phyloP scores from a whole-genome alignment of 2,329 filamentous ascomycete genomes.

The Elsinoe batatas region DNA sequence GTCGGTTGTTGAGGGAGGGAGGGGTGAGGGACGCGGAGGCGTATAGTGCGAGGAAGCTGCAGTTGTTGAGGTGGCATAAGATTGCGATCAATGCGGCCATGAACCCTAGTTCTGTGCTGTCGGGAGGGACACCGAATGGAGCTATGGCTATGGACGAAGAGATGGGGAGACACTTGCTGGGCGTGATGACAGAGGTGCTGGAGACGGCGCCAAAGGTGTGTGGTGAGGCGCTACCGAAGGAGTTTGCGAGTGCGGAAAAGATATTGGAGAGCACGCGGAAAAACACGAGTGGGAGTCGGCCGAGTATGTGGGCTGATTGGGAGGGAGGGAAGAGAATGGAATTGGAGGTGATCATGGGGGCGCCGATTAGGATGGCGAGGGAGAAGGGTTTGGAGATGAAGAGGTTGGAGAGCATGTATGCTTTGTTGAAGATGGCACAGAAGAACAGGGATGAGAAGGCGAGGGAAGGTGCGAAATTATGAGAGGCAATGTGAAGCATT shows the following conservation, averaged over 20 bases:
- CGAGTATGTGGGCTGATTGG: conserved; percentile 61
- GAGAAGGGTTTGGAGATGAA: conserved; percentile 55
- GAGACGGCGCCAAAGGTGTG: conserved; percentile 53
- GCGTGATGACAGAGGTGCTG: conserved; percentile 62
- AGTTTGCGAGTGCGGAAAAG: conserved; percentile 52
- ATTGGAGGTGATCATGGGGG: conserved; percentile 62
- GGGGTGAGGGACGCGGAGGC: conserved; percentile 56
- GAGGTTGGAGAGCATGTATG: conserved; percentile 57
- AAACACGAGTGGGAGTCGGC: conserved; percentile 51
- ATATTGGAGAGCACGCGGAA: conserved; percentile 54
- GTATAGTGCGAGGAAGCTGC: conserved; percentile 55
- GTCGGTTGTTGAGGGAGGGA: conserved; percentile 48
- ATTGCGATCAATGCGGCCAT: conserved; percentile 67
- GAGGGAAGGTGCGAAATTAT: neutral
- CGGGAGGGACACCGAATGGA: conserved; percentile 54
- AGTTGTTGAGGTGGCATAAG: conserved; percentile 66
- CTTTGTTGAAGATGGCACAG: conserved; percentile 54
- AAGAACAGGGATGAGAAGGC: conserved; percentile 35
- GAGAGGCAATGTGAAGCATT: neutral
- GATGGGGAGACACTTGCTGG: conserved; percentile 50
- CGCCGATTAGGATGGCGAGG: conserved; percentile 56
- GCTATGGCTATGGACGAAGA: conserved; percentile 57
- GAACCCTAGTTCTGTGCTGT: conserved; percentile 62
- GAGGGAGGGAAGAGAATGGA: conserved; percentile 56
- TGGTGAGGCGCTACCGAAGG: conserved; percentile 48